These are phyloP conservation scores for Bromus sterilis DNA, from an alignment of 176 grass and related monocot species.

Conservation along the genomic window DNA sequence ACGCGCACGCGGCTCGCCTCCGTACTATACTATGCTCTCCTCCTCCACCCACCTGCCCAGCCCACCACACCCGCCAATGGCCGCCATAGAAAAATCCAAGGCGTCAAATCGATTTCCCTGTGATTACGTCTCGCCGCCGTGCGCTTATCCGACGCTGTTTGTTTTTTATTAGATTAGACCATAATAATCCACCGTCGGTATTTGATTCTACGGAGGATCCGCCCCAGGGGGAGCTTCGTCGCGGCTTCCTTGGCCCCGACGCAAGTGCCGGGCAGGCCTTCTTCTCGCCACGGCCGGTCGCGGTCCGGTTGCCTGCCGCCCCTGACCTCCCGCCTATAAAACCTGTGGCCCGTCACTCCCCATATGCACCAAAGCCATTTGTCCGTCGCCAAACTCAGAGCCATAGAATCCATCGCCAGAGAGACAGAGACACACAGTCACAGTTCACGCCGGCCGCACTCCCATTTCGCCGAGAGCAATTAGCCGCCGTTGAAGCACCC, in stretches of 20 bases:
- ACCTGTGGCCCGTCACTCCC: background rate
- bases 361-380: background rate
- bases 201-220: background rate
- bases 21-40: background rate
- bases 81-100: too few species aligned
- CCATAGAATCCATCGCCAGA: too few species aligned
- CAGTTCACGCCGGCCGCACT: background rate
- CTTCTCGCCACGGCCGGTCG: background rate
- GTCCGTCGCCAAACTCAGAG: too few species aligned
- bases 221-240: background rate
- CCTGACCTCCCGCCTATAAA: background rate
- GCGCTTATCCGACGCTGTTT: background rate
- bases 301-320: background rate
- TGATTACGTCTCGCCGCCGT: background rate
- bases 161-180: too few species aligned
- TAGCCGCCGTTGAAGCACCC: background rate
- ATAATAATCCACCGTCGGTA: background rate
- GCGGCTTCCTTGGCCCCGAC: constrained; percentile 17
- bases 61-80: too few species aligned
- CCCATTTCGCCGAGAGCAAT: background rate
- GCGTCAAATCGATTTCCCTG: background rate
- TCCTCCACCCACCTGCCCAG: background rate
- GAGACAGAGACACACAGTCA: too few species aligned
- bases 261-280: background rate
- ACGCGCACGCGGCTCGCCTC: background rate